These are phyloP conservation scores for Cystobasidium tubakii DNA, from an alignment of 768 basidiomycete species.

Conservation along the genomic window DNA sequence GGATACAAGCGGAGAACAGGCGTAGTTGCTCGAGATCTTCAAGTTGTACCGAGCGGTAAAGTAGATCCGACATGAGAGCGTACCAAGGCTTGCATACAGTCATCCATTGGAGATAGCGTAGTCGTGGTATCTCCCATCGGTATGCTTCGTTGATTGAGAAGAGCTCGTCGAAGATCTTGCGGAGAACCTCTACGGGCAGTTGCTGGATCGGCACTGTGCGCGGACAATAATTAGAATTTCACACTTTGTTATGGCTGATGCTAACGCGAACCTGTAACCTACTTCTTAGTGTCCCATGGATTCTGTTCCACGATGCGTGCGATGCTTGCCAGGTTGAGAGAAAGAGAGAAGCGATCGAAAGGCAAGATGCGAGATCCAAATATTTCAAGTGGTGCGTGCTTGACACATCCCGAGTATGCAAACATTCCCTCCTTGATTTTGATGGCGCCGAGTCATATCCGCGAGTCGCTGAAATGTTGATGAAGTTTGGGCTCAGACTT, in stretches of 20 bases:
- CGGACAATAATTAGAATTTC: background rate
- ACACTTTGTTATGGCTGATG: no score
- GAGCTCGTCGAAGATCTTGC: conserved; percentile 20
- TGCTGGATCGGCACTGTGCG: background rate
- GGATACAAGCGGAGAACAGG: background rate
- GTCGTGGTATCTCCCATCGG: background rate
- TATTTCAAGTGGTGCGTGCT: no score
- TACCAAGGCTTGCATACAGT: conserved; percentile 9
- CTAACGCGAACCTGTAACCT: no score
- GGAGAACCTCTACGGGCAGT: background rate
- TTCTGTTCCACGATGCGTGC: no score
- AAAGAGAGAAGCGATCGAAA: background rate
- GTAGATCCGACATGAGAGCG: background rate
- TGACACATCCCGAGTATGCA: no score
- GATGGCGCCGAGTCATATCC: background rate
- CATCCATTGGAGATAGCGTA: background rate
- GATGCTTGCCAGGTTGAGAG: no score
- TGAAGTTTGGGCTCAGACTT: background rate
- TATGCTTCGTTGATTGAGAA: background rate
- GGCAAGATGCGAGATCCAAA: no score
- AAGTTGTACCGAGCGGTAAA: conserved; percentile 1
- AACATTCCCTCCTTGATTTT: no score
- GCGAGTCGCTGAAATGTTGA: background rate
- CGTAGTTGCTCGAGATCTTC: background rate
- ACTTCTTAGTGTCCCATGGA: no score